Evolutionary conservation across 768 basidiomycete genomes (phyloP).

Genomic region (Auriscalpium vulgare): DNA sequence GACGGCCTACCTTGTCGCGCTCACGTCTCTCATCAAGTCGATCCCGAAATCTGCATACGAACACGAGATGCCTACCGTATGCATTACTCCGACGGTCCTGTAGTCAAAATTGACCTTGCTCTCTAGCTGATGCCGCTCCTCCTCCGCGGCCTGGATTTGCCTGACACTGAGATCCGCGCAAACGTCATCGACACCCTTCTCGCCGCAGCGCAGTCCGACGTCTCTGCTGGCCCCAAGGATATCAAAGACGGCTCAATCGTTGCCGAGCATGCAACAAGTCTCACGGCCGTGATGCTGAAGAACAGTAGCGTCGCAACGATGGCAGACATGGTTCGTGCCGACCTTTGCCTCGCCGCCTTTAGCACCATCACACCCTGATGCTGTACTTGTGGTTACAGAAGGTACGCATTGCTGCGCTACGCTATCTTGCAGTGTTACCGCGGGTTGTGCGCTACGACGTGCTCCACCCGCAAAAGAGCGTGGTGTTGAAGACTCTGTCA

Average conservation of each 20-base stretch:
- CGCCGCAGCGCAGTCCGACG: constrained; percentile 55
- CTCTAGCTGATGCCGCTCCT: constrained; percentile 84
- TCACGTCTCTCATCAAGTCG: constrained; percentile 72
- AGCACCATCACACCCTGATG: background rate
- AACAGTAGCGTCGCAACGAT: constrained; percentile 45
- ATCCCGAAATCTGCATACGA: constrained; percentile 71
- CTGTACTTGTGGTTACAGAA: constrained; percentile 35
- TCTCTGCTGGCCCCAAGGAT: constrained; percentile 29
- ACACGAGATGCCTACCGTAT: constrained; percentile 55
- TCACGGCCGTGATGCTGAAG: constrained; percentile 66
- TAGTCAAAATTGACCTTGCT: background rate
- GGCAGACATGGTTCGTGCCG: constrained; percentile 43
- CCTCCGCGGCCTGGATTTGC: constrained; percentile 74
- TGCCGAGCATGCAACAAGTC: constrained; percentile 59
- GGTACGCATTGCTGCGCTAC: constrained; percentile 69
- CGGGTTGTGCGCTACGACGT: constrained; percentile 72
- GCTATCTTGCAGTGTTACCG: constrained; percentile 68
- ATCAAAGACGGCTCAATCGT: constrained; percentile 29
- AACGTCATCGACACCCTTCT: constrained; percentile 78
- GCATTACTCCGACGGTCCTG: constrained; percentile 12
- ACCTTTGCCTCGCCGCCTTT: too few relatives aligned
- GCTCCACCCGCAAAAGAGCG: constrained; percentile 71
- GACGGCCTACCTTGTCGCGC: constrained; percentile 71
- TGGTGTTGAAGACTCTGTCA: constrained; percentile 67
- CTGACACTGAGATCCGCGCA: constrained; percentile 62